These are phyloP conservation scores for Neonectria faginata DNA, from an alignment of 2,329 filamentous ascomycete species.

Conservation along the genomic window DNA sequence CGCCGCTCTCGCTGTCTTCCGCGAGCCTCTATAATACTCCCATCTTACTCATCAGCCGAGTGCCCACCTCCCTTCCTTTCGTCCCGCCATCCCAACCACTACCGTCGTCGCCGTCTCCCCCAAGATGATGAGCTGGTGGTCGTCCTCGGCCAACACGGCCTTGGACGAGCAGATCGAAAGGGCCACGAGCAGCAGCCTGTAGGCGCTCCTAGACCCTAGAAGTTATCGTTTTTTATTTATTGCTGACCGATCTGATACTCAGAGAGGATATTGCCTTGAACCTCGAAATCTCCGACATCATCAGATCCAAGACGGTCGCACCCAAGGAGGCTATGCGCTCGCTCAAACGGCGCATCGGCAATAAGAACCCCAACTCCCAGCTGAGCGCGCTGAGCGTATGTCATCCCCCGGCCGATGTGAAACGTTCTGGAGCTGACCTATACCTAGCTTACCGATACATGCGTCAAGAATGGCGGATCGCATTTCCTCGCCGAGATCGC, in stretches of 20 bases:
- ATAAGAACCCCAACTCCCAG: constrained; percentile 98
- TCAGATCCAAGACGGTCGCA: constrained; percentile 96
- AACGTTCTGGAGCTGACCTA: constrained; percentile 31
- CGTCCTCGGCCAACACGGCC: constrained; percentile 87
- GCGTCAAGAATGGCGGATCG: constrained; percentile 96
- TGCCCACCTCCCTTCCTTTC: constrained; percentile 10
- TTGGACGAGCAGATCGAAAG: constrained; percentile 97
- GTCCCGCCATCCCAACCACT: constrained; percentile 16
- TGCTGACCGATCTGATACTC: constrained; percentile 29
- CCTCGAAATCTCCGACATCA: constrained; percentile 97
- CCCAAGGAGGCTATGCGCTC: constrained; percentile 99
- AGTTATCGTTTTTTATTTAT: neutral
- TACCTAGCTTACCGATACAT: constrained; percentile 88
- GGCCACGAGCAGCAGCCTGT: constrained; percentile 95
- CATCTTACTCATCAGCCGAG: constrained; percentile 20
- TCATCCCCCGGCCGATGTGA: neutral
- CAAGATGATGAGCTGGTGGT: constrained; percentile 93
- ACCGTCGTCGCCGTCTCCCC: constrained; percentile 19
- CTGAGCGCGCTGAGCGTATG: constrained; percentile 90
- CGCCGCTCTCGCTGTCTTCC: constrained; percentile 11
- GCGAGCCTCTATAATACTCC: constrained; percentile 10
- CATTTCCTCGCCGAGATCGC: constrained; percentile 97
- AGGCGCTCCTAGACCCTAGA: constrained; percentile 45
- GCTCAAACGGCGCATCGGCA: constrained; percentile 91
- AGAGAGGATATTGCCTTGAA: constrained; percentile 98